Percentiles rank a stretch among this genome's conserved stretches.
Conservation (phyloP, 345 rosid genomes). For the Hypericum androsaemum region DNA sequence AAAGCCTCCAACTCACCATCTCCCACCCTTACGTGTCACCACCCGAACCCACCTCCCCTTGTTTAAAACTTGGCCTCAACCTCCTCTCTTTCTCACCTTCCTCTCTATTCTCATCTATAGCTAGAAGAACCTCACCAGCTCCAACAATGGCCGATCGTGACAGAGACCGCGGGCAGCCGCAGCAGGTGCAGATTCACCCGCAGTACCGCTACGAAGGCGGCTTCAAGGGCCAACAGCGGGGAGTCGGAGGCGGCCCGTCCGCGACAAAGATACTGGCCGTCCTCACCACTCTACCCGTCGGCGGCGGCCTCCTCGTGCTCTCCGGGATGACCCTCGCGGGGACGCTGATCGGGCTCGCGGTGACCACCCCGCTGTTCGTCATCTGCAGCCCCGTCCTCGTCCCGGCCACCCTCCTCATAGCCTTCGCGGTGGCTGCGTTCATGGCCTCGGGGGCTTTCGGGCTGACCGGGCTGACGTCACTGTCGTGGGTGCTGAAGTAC, state of each 20-base stretch:
- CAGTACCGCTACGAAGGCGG: slow-evolving; percentile 31
- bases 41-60: too few relatives aligned
- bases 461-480: slow-evolving; percentile 36
- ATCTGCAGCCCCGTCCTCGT: slow-evolving; percentile 53
- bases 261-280: slow-evolving; percentile 34
- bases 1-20: too few relatives aligned
- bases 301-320: slow-evolving; percentile 35
- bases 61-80: too few relatives aligned
- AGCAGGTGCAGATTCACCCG: slow-evolving; percentile 58
- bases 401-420: slow-evolving; percentile 43
- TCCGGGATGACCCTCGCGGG: slow-evolving; percentile 35
- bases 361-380: slow-evolving; percentile 37
- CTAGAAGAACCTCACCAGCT: background rate
- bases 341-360: slow-evolving; percentile 29
- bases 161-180: too few relatives aligned
- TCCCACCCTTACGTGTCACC: too few relatives aligned
- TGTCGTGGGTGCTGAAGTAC: slow-evolving; percentile 37
- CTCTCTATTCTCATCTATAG: too few relatives aligned
- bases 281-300: slow-evolving; percentile 28
- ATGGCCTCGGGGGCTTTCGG: slow-evolving; percentile 41
- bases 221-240: slow-evolving; percentile 17
- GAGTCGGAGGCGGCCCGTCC: slow-evolving; percentile 38
- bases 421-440: slow-evolving; percentile 29
- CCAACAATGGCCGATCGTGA: slow-evolving; percentile 18
- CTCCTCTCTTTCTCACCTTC: too few relatives aligned